Evolutionary conservation across 352 stramenopile genomes (phyloP).

Genomic region (Pythium pyrilobum): DNA sequence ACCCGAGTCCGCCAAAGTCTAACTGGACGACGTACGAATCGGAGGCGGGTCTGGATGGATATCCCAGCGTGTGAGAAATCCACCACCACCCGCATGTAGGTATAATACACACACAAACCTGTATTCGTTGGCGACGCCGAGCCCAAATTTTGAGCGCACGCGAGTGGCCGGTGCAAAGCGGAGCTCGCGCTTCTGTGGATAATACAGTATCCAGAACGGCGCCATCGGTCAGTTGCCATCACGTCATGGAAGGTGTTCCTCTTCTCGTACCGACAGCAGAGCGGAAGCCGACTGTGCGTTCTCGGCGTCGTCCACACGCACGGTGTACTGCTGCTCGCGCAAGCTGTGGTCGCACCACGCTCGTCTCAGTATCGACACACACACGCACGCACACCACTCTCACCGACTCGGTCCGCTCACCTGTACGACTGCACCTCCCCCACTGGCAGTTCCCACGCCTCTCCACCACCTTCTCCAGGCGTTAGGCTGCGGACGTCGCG

Average conservation of each 20-base stretch:
- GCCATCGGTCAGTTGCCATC: neutral
- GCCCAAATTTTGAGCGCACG: conserved; percentile 29
- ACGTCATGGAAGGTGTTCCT: no score
- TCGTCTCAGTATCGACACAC: no score
- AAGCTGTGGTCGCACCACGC: conserved; percentile 12
- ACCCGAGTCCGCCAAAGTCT: conserved; percentile 37
- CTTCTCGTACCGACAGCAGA: neutral
- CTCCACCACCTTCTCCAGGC: neutral
- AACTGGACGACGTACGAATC: conserved; percentile 39
- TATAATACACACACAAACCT: conserved; percentile 17
- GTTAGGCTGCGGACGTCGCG: neutral
- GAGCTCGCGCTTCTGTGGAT: conserved; percentile 25
- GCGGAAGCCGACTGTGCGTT: neutral
- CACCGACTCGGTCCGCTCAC: conserved; percentile 14
- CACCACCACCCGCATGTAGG: neutral
- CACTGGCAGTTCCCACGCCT: neutral
- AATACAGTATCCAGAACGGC: no score
- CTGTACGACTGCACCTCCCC: conserved; percentile 29
- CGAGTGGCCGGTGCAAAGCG: conserved; percentile 30
- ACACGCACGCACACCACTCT: neutral
- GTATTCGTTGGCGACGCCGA: conserved; percentile 21
- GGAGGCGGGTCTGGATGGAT: conserved; percentile 13
- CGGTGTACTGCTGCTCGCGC: conserved; percentile 18
- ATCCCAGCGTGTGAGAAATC: neutral
- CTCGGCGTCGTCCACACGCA: neutral